Conservation (phyloP, 2,329 filamentous ascomycete genomes). For the Colletotrichum eremochloae region DNA sequence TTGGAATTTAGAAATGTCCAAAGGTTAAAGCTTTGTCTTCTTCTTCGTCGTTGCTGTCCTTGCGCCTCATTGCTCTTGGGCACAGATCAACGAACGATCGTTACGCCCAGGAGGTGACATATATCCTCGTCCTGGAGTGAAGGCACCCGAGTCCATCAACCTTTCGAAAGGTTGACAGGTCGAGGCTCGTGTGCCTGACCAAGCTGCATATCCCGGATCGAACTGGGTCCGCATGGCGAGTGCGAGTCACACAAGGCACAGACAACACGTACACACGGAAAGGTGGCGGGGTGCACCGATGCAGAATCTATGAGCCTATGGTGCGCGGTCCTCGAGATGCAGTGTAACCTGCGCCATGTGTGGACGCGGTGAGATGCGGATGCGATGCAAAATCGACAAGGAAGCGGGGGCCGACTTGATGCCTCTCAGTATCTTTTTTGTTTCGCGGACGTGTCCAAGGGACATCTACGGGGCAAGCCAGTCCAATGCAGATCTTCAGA, state of each 20-base stretch:
- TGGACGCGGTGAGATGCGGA: constrained; percentile 33
- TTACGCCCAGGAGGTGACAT: constrained; percentile 7
- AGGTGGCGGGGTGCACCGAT: constrained; percentile 14
- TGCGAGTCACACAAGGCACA: constrained; percentile 24
- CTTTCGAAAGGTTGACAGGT: not conserved
- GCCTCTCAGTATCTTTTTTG: not conserved
- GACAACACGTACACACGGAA: constrained; percentile 18
- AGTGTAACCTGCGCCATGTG: constrained; percentile 26
- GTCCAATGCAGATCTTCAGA: not conserved
- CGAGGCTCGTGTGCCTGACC: constrained; percentile 3
- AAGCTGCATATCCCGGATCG: constrained; percentile 9
- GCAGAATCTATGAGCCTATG: constrained; percentile 25
- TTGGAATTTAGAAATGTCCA: not conserved
- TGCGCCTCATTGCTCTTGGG: not conserved
- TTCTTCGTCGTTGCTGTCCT: not conserved
- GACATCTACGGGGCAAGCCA: not conserved
- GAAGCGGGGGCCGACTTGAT: constrained; percentile 1
- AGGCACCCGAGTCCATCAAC: not conserved
- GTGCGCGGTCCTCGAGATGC: constrained; percentile 22
- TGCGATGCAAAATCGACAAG: constrained; percentile 32
- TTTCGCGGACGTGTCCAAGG: constrained; percentile 8
- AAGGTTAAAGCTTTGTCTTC: not conserved
- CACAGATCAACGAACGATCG: constrained; percentile 12
- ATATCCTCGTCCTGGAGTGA: not conserved
- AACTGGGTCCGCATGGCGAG: constrained; percentile 14